These are phyloP conservation scores for Solanum sejunctum DNA, from an alignment of 257 asterid genomes.

Conservation along the genomic window DNA sequence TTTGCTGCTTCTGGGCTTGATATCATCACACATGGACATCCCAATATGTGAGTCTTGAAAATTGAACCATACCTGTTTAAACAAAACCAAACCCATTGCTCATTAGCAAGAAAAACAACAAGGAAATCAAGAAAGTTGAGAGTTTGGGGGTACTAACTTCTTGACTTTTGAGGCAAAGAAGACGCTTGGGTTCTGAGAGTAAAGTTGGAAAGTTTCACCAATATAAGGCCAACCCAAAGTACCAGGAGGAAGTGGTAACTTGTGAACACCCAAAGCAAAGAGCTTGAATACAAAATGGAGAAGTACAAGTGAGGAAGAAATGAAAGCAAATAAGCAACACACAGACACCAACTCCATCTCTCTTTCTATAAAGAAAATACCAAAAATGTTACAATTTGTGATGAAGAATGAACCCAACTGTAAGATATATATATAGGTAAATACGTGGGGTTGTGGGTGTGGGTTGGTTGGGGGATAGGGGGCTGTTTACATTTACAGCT, in stretches of 20 bases:
- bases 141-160: conserved; percentile 29
- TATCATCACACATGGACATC: conserved; percentile 70
- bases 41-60: conserved; percentile 66
- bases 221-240: conserved; percentile 74
- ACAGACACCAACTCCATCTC: conserved; percentile 34
- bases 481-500: conserved; percentile 47
- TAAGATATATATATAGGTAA: conserved; percentile 25
- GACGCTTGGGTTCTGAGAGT: conserved; percentile 64
- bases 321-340: not conserved
- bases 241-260: conserved; percentile 73
- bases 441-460: not conserved
- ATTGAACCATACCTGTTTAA: conserved; percentile 56
- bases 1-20: conserved; percentile 72
- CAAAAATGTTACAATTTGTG: not conserved
- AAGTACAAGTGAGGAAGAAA: not conserved
- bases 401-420: not conserved
- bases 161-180: conserved; percentile 65
- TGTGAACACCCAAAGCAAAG: conserved; percentile 13
- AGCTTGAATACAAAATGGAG: conserved; percentile 12
- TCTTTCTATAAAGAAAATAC: not conserved
- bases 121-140: not conserved
- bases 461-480: not conserved
- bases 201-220: conserved; percentile 73
- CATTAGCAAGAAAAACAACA: not conserved
- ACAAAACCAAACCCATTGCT: not conserved